Percentiles rank a stretch among this genome's conserved stretches.
phyloP scores from a whole-genome alignment of 1,284 basidiomycete species.

The Cryptococcus sp. region DNA sequence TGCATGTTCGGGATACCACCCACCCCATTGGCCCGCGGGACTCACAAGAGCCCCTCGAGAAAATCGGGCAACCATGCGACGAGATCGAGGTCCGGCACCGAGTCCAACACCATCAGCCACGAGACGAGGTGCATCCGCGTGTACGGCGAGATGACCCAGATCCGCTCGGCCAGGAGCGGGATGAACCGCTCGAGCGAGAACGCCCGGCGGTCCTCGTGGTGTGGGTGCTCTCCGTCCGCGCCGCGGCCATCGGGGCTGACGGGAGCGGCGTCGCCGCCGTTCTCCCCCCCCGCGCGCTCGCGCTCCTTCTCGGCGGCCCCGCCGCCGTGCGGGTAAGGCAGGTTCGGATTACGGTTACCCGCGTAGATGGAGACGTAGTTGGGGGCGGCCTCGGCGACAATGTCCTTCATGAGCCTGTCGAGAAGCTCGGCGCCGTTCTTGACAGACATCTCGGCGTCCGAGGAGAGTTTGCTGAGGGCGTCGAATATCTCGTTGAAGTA shows the following conservation, averaged over 20 bases:
- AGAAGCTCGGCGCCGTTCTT: conserved; percentile 99
- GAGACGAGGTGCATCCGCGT: conserved; percentile 93
- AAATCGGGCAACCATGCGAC: conserved; percentile 93
- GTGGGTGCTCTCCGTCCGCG: conserved; percentile 53
- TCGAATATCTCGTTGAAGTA: conserved; percentile 99
- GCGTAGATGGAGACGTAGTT: conserved; percentile 88
- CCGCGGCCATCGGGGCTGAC: conserved; percentile 41
- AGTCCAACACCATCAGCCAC: conserved; percentile 95
- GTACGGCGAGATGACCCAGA: conserved; percentile 93
- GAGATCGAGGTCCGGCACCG: conserved; percentile 92
- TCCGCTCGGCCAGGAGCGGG: conserved; percentile 85
- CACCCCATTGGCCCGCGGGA: conserved; percentile 17
- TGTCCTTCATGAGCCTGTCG: conserved; percentile 94
- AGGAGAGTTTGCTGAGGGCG: conserved; percentile 91
- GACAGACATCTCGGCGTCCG: conserved; percentile 92
- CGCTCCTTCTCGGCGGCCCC: neutral
- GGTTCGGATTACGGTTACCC: conserved; percentile 31
- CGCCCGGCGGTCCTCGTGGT: conserved; percentile 52
- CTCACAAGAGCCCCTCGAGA: conserved; percentile 86
- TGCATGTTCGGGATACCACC: neutral
- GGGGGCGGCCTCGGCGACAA: conserved; percentile 93
- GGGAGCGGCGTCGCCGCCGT: conserved; percentile 31
- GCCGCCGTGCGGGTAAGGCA: conserved; percentile 17
- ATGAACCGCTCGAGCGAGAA: conserved; percentile 95
- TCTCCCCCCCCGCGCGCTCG: neutral